phyloP scores from a whole-genome alignment of 2,329 filamentous ascomycete genomes.

The Phialophora macrospora region DNA sequence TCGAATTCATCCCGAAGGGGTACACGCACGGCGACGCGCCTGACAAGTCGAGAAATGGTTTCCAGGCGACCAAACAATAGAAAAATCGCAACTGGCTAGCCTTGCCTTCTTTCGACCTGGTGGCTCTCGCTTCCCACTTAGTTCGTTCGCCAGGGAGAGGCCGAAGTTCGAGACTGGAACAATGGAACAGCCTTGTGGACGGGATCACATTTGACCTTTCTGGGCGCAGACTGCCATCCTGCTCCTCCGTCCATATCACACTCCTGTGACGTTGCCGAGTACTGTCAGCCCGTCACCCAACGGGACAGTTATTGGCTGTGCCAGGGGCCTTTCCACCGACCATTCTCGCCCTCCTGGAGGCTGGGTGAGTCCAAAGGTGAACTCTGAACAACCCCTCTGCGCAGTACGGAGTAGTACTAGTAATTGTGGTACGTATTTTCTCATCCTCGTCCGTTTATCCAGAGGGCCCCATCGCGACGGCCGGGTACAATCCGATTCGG shows the following conservation, averaged over 20 bases:
- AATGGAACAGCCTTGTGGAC: conserved; percentile 3
- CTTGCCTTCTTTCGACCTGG: conserved; percentile 7
- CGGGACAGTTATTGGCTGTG: neutral
- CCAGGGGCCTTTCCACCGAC: neutral
- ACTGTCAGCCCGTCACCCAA: neutral
- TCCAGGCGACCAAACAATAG: neutral
- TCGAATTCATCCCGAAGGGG: conserved; percentile 2
- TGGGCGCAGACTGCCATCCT: neutral
- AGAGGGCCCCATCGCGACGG: neutral
- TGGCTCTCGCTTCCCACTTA: conserved; percentile 20
- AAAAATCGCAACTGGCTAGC: conserved; percentile 2
- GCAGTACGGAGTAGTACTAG: neutral
- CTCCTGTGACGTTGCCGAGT: neutral
- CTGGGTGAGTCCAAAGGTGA: neutral
- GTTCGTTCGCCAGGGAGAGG: conserved; percentile 21
- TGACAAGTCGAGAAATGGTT: neutral
- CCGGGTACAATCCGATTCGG: conserved; percentile 16
- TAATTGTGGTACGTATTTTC: neutral
- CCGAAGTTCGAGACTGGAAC: conserved; percentile 30
- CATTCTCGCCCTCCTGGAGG: neutral
- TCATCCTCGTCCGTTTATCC: neutral
- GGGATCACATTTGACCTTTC: neutral
- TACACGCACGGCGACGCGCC: neutral
- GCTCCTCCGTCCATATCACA: neutral
- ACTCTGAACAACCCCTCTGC: neutral